Base-by-base conservation (phyloP, 2,329 filamentous ascomycete genomes). In the Periglandula ipomoeae region DNA sequence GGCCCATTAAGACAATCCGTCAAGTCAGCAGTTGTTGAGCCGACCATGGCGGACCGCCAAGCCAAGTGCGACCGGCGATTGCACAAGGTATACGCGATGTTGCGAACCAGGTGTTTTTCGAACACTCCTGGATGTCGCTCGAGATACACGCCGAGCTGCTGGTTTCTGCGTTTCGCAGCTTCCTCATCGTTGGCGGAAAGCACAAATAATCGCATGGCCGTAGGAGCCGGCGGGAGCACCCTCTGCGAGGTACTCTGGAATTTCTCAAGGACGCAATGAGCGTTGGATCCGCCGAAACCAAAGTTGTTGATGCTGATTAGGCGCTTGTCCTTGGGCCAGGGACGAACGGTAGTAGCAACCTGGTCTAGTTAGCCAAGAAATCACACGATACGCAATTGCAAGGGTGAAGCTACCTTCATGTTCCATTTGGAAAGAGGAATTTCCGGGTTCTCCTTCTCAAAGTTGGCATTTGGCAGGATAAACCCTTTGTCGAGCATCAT, bases 351-450 rank as follows among this genome's bases (percentile, higher is more conserved):
- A 15, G 22, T 41, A 22, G 38, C 38, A 9, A 41, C 22, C 22
- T 41, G 13, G 4, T 24, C 13, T 8, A 13, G 4, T 41, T 41
- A 23, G 20, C 20, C 15, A 32, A 32, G 9, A 4, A 17, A 27
- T 8, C 13, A 5, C 3, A 19, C n/a, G 11, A 17, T 2, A 10
- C 10, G 26, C 30, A 15, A n/a, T n/a, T n/a, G n/a, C 5, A 47
- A 71, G 67, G 15, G 55, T 67, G 22, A 63, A 58, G 0, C 73
- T 71, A 76, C 65, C 56, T 72, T 73, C 48, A 76, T 60, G 48
- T 74, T 71, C 72, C 72, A 76, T 27, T 73, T 65, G 35, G 72
- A 68, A 48, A 71, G 72, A 0, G 71, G 70, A 8, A 76, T 77
- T 55, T 67, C 70, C 20, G 65, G 65, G 48, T 77, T 78, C 2